Conservation (phyloP, 352 stramenopile genomes). For the Phytophthora constricta region DNA sequence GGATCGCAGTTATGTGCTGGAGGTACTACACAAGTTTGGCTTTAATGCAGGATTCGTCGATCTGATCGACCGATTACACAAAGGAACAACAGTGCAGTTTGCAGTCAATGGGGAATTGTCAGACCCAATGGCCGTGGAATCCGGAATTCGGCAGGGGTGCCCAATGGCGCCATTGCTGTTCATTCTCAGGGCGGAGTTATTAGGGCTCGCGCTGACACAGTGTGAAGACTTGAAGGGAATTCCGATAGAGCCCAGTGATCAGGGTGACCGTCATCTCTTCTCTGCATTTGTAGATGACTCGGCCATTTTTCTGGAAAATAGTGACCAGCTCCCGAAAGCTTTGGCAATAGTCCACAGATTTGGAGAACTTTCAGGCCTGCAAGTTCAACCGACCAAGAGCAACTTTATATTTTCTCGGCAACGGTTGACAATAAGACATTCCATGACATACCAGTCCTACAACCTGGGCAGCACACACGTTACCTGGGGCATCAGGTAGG, state of each 20-base stretch:
- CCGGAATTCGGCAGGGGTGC: too few relatives aligned
- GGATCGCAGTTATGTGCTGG: too few relatives aligned
- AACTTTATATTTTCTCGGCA: too few relatives aligned
- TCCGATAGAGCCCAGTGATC: not conserved
- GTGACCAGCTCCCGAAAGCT: not conserved
- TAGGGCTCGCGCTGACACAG: not conserved
- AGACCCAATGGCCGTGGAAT: not conserved
- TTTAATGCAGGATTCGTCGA: not conserved
- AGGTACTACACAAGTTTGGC: not conserved
- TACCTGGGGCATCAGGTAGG: slow-evolving; percentile 14
- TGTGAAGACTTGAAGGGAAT: not conserved
- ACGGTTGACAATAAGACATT: not conserved
- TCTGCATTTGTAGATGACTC: slow-evolving; percentile 13
- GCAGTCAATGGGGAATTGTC: not conserved
- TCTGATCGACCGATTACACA: not conserved
- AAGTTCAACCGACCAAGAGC: not conserved
- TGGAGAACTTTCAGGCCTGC: not conserved
- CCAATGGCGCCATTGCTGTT: slow-evolving; percentile 3
- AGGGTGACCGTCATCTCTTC: not conserved
- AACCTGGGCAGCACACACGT: not conserved
- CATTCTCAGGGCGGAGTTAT: not conserved
- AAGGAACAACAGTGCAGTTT: not conserved
- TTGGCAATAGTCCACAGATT: not conserved
- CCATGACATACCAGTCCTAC: not conserved
- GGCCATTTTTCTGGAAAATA: not conserved